Evolutionary conservation across 768 basidiomycete genomes (phyloP), one percentile per base, ranked within the genome.

Genomic region (Cyclocybe aegerita): DNA sequence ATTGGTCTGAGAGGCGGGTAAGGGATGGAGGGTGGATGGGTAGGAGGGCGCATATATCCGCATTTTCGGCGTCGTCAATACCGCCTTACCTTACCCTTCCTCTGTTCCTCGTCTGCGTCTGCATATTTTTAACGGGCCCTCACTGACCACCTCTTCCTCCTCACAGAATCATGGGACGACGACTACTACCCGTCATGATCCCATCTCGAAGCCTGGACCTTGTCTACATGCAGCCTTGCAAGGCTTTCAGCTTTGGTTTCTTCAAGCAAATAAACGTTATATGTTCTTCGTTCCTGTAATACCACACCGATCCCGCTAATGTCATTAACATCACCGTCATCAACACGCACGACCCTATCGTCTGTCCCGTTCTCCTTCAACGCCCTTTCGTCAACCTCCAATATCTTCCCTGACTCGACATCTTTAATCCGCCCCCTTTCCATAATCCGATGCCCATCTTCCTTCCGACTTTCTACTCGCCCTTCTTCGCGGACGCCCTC

Each of bases 131-230:
- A n/a, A n/a, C n/a, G n/a, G n/a, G n/a, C n/a, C n/a, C 43, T 50
- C 11, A 58, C 50, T 15, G 6, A 32, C 32, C 12, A 39, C 32
- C 34, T 41, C 43, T 23, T 41, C 8, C 30, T 48, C 32, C n/a
- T 32, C 23, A 16, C 46, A 65, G 66, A 67, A 64, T 61, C 67
- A 50, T 69, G 68, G 68, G 68, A 69, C 14, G 67, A 69, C 36
- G 65, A 65, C 2, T 69, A 65, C 39, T 62, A 64, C 56, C 56
- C 58, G 35, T 63, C 54, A 55, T 59, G 51, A 55, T 52, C 15
- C 9, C 16, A n/a, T 6, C n/a, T 1, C 37, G 4, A 23, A 23
- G 23, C 23, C 23, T 23, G 3, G 4, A 10, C 37, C 37, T 39
- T 39, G 37, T 16, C 37, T 39, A 9, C 37, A n/a, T 39, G 9